Base-by-base conservation (phyloP, 805 yeast genomes). In the Naumovozyma dairenensis region DNA sequence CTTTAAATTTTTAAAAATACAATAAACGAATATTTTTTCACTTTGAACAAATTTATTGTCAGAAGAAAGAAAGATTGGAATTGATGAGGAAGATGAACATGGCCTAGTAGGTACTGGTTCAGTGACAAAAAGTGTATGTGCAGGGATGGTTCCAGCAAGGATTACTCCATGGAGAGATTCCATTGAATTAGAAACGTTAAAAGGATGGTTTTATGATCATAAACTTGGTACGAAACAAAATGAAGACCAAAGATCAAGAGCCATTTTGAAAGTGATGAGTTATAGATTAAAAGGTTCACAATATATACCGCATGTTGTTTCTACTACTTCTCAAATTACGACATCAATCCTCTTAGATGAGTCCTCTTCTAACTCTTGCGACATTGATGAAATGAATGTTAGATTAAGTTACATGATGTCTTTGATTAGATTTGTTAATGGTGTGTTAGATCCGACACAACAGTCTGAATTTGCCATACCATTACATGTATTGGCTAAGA, bases 351-450 rank as follows among this genome's bases (percentile, higher is more conserved):
- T 76, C 16, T 43, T 55, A 10, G 77, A 72, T 38, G 34, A 35
- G 2, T 29, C 19, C 31, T 71, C 68, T 31, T 44, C 29, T 59
- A n/a, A n/a, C n/a, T n/a, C n/a, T n/a, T n/a, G n/a, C n/a, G 13
- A 51, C 52, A 31, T 41, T 5, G 35, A 33, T 8, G 44, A 37
- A 6, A 24, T 38, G 16, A 28, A 48, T 6, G 46, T 73, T 2
- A 67, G 74, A 39, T 46, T 76, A 40, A 64, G 77, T 4, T 82
- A 81, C 51, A 62, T 86, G 0, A 77, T 81, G 82, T 73, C 85
- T 0, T 48, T 87, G 9, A 77, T 85, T 18, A 64, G 93, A 37
- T 85, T 89, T 59, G 96, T 92, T 17, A 92, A 92, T 56, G 97
- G 96, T 2, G 56, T 85, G 3, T 57, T 92, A 24, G 98, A 92